phyloP scores from a whole-genome alignment of 192 early-diverging fungal genomes.

The Glomus cerebriforme region DNA sequence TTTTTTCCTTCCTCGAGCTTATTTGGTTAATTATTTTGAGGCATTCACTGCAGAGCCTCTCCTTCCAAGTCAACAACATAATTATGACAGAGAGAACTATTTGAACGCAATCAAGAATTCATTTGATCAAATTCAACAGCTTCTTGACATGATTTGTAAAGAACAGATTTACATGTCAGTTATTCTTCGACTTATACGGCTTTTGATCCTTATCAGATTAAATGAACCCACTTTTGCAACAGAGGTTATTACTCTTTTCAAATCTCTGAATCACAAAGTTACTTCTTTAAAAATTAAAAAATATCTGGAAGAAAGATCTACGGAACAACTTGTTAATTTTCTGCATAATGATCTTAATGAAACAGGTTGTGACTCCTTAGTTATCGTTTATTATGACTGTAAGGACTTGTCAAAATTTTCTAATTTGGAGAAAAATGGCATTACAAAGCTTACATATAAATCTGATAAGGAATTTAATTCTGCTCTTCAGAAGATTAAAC shows the following conservation, averaged over 20 bases:
- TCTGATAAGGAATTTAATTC: conserved; percentile 12
- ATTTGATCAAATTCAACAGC: neutral
- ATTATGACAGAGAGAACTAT: neutral
- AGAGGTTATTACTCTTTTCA: conserved; percentile 12
- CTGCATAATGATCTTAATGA: conserved; percentile 2
- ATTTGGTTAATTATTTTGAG: neutral
- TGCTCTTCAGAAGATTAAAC: conserved; percentile 4
- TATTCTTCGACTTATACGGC: conserved; percentile 28
- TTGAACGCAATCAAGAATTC: neutral
- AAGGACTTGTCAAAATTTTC: neutral
- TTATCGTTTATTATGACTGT: neutral
- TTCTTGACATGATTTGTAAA: neutral
- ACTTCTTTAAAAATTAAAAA: neutral
- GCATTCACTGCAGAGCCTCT: neutral
- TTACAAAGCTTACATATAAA: neutral
- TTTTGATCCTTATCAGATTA: neutral
- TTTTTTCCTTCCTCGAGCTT: neutral
- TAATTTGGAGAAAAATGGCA: neutral
- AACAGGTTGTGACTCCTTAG: conserved; percentile 5
- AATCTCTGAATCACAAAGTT: neutral
- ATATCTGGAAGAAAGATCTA: neutral
- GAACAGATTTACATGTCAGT: neutral
- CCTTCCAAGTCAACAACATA: neutral
- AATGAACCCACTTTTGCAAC: neutral
- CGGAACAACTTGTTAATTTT: neutral